phyloP scores from a whole-genome alignment of 306 rosid genomes.

The Lagenaria siceraria region DNA sequence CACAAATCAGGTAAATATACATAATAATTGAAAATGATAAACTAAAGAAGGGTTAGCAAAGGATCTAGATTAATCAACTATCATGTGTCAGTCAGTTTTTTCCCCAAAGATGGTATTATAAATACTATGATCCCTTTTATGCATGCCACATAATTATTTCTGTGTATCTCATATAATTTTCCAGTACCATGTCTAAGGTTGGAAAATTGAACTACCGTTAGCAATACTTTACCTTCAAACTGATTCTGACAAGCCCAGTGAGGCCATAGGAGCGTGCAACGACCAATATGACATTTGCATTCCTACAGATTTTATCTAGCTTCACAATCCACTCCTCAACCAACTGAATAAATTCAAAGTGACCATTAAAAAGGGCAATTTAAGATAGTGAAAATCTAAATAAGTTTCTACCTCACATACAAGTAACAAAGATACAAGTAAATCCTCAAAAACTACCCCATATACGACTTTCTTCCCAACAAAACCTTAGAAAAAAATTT shows the following conservation, averaged over 20 bases:
- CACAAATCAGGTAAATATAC: not conserved
- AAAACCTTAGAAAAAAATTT: not conserved
- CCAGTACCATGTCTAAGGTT: not conserved
- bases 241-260: slow-evolving; percentile 81
- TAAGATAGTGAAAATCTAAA: not conserved
- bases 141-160: not conserved
- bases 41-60: not conserved
- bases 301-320: slow-evolving; percentile 84
- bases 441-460: not conserved
- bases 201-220: not conserved
- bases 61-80: not conserved
- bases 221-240: slow-evolving; percentile 56
- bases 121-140: not conserved
- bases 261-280: slow-evolving; percentile 97
- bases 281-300: slow-evolving; percentile 63
- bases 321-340: slow-evolving; percentile 74
- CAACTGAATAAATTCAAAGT: slow-evolving; percentile 40
- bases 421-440: not conserved
- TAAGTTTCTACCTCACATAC: not conserved
- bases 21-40: not conserved
- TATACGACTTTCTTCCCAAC: not conserved
- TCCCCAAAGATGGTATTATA: not conserved
- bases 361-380: slow-evolving; percentile 7
- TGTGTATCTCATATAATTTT: not conserved
- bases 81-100: not conserved